phyloP scores from a whole-genome alignment of 192 early-diverging fungal genomes.

The Polychytrium aggregatum region DNA sequence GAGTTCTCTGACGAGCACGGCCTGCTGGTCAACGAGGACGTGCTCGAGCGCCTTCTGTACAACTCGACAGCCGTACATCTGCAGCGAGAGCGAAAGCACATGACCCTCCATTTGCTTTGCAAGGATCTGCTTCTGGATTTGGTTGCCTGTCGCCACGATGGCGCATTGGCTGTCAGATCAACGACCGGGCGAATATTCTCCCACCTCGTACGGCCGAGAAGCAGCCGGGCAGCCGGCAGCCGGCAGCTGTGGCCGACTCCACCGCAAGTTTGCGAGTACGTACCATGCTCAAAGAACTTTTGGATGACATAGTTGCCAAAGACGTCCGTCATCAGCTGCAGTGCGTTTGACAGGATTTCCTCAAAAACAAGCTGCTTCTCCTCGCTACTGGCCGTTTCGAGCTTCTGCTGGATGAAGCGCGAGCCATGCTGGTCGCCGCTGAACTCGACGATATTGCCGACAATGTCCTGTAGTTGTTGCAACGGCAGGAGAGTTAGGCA shows the following conservation, averaged over 20 bases:
- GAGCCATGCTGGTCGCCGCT: conserved; percentile 98
- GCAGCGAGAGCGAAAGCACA: conserved; percentile 82
- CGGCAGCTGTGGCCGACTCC: no score
- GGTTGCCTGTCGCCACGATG: conserved; percentile 56
- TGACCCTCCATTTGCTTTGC: conserved; percentile 95
- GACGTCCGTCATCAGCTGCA: conserved; percentile 96
- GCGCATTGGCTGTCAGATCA: no score
- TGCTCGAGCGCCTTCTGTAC: conserved; percentile 98
- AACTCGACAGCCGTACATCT: conserved; percentile 99
- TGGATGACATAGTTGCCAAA: conserved; percentile 99
- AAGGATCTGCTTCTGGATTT: conserved; percentile 82
- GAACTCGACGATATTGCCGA: conserved; percentile 90
- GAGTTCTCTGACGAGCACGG: conserved; percentile 77
- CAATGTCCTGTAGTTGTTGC: conserved; percentile 62
- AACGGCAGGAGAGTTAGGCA: neutral
- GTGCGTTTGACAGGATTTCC: conserved; percentile 79
- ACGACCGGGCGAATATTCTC: no score
- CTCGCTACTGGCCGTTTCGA: conserved; percentile 82
- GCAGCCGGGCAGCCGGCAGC: no score
- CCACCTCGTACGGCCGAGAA: no score
- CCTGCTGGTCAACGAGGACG: conserved; percentile 84
- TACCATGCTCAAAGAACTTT: conserved; percentile 98
- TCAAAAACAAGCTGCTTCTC: conserved; percentile 97
- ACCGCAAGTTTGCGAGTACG: no score
- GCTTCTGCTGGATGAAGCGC: conserved; percentile 96